These are phyloP conservation scores for Cercospora sojina DNA, from an alignment of 2,329 filamentous ascomycete species.

Conservation along the genomic window DNA sequence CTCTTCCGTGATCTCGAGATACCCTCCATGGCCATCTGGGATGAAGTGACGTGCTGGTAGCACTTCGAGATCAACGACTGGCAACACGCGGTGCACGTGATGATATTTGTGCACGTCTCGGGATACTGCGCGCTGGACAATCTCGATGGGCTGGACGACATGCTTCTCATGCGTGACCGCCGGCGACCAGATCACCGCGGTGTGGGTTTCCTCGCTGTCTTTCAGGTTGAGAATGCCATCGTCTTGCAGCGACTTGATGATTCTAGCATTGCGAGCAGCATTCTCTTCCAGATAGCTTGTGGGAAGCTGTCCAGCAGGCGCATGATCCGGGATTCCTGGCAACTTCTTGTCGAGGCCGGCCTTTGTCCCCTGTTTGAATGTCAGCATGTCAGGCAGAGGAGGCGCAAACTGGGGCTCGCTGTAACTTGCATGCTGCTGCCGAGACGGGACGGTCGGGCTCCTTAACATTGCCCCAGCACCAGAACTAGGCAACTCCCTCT, in stretches of 20 bases:
- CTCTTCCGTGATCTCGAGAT: slow-evolving; percentile 14
- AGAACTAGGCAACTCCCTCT: not conserved
- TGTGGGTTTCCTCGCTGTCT: slow-evolving; percentile 15
- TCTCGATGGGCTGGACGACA: slow-evolving; percentile 15
- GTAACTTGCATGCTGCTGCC: not conserved
- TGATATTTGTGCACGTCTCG: slow-evolving; percentile 57
- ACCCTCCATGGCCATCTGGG: slow-evolving; percentile 27
- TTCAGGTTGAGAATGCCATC: slow-evolving; percentile 14
- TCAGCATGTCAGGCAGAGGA: not conserved
- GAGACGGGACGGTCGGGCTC: not conserved
- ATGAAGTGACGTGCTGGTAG: slow-evolving; percentile 55
- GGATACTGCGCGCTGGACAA: slow-evolving; percentile 38
- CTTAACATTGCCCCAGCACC: not conserved
- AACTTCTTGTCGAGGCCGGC: slow-evolving; percentile 8
- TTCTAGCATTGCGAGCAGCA: slow-evolving; percentile 9
- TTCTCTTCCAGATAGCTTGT: slow-evolving; percentile 2
- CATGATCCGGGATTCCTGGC: not conserved
- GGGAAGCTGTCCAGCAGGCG: not conserved
- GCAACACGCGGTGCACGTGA: slow-evolving; percentile 52
- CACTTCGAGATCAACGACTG: slow-evolving; percentile 54
- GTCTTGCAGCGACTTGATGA: slow-evolving; percentile 7
- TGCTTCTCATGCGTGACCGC: slow-evolving; percentile 17
- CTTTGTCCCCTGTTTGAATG: not conserved
- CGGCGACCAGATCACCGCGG: slow-evolving; percentile 13
- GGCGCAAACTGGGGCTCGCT: not conserved